These are phyloP conservation scores for Talaromyces albobiverticillius DNA, from an alignment of 2,329 filamentous ascomycete genomes.

Conservation along the genomic window DNA sequence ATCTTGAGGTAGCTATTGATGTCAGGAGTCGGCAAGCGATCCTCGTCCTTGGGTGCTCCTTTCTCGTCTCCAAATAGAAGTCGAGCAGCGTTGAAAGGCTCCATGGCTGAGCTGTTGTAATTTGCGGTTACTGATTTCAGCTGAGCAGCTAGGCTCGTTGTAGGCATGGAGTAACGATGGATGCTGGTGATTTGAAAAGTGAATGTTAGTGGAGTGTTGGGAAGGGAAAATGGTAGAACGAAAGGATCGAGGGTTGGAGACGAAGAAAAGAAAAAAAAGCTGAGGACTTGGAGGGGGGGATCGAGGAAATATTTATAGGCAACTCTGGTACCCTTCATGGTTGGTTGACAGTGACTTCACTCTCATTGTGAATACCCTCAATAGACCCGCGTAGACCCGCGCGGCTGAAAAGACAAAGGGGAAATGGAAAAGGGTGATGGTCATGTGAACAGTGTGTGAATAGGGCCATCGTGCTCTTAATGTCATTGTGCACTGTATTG, in stretches of 20 bases:
- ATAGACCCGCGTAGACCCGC: background rate
- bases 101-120: conserved; percentile 53
- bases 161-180: conserved; percentile 93
- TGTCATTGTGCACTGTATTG: background rate
- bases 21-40: conserved; percentile 59
- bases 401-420: background rate
- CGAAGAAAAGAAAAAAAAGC: background rate
- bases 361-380: background rate
- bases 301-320: conserved; percentile 3
- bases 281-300: too few relatives aligned
- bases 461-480: background rate
- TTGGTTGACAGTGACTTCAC: background rate
- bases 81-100: conserved; percentile 78
- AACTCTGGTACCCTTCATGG: background rate
- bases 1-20: conserved; percentile 68
- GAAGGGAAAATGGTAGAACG: background rate
- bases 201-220: background rate
- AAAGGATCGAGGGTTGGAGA: background rate
- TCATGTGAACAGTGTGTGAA: conserved; percentile 1
- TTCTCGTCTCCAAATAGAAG: conserved; percentile 82
- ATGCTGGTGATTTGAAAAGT: conserved; percentile 50
- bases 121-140: conserved; percentile 28
- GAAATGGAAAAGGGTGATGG: background rate
- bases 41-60: conserved; percentile 41
- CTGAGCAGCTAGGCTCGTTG: conserved; percentile 47